Conservation (phyloP, 192 early-diverging fungal species). For the Backusella luteola region DNA sequence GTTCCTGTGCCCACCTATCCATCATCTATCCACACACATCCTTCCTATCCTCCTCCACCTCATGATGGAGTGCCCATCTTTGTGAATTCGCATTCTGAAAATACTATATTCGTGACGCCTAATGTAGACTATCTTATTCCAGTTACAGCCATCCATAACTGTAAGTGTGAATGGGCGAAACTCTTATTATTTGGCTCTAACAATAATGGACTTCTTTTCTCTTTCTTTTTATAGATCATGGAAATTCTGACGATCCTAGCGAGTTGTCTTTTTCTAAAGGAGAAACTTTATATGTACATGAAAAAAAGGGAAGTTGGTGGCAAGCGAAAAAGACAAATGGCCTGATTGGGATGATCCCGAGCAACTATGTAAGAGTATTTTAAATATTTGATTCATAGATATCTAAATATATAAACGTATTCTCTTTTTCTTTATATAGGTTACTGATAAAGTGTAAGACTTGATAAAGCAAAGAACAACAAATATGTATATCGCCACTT, state of each 20-base stretch:
- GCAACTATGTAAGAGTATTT: constrained; percentile 64
- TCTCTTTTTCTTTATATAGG: not conserved
- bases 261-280: constrained; percentile 89
- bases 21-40: not conserved
- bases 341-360: constrained; percentile 83
- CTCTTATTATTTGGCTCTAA: constrained; percentile 50
- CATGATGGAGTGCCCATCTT: not conserved
- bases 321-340: constrained; percentile 83
- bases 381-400: not conserved
- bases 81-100: not conserved
- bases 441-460: not conserved
- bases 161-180: constrained; percentile 32
- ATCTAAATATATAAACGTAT: not conserved
- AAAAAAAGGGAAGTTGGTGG: constrained; percentile 98
- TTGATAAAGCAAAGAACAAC: not conserved
- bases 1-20: constrained; percentile 6
- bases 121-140: constrained; percentile 54
- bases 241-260: constrained; percentile 89
- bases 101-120: not conserved
- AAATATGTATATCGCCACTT: not conserved
- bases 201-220: not conserved
- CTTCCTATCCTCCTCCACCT: not conserved
- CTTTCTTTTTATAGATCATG: constrained; percentile 54
- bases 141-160: constrained; percentile 34
- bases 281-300: constrained; percentile 82